phyloP scores from a whole-genome alignment of 768 basidiomycete genomes.

The Chalciporus chontae region DNA sequence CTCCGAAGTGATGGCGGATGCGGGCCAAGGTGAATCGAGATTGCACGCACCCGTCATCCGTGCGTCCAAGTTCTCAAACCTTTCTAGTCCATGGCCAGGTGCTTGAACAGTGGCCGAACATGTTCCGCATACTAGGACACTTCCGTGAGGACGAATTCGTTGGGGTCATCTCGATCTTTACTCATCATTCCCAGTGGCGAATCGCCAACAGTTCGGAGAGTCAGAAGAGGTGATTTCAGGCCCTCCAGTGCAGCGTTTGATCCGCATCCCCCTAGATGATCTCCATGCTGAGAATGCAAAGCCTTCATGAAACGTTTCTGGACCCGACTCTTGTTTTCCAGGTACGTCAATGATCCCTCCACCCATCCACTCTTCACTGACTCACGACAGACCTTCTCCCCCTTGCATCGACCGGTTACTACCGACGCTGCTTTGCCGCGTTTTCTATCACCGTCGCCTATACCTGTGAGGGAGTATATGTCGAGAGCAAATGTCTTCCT shows the following conservation, averaged over 20 bases:
- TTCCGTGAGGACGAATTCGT: constrained; percentile 52
- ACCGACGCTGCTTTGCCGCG: neutral
- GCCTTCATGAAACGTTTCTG: constrained; percentile 5
- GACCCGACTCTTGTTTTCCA: neutral
- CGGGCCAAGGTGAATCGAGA: constrained; percentile 54
- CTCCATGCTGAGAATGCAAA: constrained; percentile 40
- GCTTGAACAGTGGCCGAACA: constrained; percentile 76
- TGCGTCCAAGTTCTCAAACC: neutral
- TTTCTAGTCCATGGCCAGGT: constrained; percentile 71
- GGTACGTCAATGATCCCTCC: neutral
- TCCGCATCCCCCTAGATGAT: constrained; percentile 73
- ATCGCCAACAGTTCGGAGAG: constrained; percentile 35
- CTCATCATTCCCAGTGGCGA: constrained; percentile 41
- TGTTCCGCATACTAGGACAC: constrained; percentile 71
- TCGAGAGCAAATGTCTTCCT: neutral
- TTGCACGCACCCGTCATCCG: neutral
- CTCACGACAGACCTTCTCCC: neutral
- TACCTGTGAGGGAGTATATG: neutral
- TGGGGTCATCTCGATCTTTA: neutral
- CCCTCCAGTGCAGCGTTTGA: constrained; percentile 54
- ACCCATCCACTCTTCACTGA: neutral
- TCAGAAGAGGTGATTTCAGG: constrained; percentile 19
- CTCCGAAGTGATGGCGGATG: constrained; percentile 74
- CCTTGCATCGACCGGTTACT: neutral
- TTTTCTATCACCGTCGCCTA: neutral